Conservation (phyloP, 306 rosid genomes). For the Vigna mungo region DNA sequence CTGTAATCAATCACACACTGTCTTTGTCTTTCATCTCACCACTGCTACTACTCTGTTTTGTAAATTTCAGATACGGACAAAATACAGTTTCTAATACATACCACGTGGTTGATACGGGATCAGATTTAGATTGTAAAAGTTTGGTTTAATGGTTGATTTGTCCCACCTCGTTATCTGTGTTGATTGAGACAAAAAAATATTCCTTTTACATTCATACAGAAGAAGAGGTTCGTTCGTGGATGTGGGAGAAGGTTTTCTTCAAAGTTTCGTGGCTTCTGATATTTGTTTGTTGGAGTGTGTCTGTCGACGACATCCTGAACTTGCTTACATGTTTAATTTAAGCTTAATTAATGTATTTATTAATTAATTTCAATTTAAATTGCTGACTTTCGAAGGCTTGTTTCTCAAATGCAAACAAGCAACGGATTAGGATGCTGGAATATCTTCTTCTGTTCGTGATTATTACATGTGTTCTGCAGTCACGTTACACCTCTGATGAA, state of each 20-base stretch:
- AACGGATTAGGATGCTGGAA: neutral
- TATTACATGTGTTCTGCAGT: neutral
- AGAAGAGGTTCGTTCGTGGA: neutral
- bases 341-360: neutral
- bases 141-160: neutral
- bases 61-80: neutral
- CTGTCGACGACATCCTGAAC: neutral
- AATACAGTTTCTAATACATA: neutral
- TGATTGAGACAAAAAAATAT: neutral
- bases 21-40: neutral
- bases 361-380: neutral
- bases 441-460: neutral
- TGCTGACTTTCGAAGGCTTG: constrained; percentile 6
- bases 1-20: neutral
- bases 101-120: neutral
- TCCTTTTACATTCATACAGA: neutral
- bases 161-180: neutral
- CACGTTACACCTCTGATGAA: neutral
- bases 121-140: neutral
- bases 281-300: constrained; percentile 8
- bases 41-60: constrained; percentile 46
- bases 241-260: constrained; percentile 3
- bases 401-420: neutral
- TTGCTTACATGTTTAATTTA: neutral
- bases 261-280: constrained; percentile 18